Percentiles rank a stretch among this genome's conserved stretches.
Evolutionary conservation across 495 filamentous ascomycete species (phyloP).

Genomic region (Bombardia bombarda): DNA sequence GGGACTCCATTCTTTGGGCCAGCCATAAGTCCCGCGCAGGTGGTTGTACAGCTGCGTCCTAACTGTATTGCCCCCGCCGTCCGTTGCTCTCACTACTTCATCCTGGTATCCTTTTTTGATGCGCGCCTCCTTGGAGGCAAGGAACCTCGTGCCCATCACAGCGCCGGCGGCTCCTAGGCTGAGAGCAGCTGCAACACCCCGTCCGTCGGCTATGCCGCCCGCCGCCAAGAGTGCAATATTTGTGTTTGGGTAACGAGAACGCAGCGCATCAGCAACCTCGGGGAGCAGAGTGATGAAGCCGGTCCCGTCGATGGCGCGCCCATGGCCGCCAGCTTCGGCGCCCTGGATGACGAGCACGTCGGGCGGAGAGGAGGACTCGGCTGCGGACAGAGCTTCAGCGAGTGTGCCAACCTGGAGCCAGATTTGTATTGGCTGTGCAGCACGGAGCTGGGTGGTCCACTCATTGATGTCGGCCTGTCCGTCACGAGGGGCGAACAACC

Average conservation of each 20-base stretch:
- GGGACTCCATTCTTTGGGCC: conserved; percentile 58
- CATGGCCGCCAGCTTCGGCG: conserved; percentile 54
- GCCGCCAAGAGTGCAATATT: conserved; percentile 82
- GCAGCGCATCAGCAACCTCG: conserved; percentile 69
- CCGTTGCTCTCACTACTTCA: conserved; percentile 62
- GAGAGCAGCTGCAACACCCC: conserved; percentile 80
- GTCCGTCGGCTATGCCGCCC: conserved; percentile 85
- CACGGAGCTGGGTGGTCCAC: conserved; percentile 48
- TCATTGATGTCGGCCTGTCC: conserved; percentile 37
- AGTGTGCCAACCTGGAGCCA: conserved; percentile 66
- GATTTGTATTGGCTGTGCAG: conserved; percentile 54
- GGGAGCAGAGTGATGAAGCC: conserved; percentile 84
- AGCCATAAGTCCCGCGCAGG: conserved; percentile 57
- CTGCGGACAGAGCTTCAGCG: conserved; percentile 40
- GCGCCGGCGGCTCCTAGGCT: conserved; percentile 83
- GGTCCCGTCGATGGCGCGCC: conserved; percentile 80
- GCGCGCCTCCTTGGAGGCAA: conserved; percentile 78
- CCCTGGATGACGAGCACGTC: conserved; percentile 71
- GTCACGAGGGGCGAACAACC: conserved; percentile 57
- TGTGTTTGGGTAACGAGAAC: conserved; percentile 36
- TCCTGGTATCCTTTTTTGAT: conserved; percentile 85
- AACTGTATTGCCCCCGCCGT: conserved; percentile 57
- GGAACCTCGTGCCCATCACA: conserved; percentile 89
- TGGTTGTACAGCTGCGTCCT: conserved; percentile 65
- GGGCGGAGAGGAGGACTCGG: conserved; percentile 25